Evolutionary conservation across 2,329 filamentous ascomycete genomes (phyloP).

Genomic region (Arachnomyces sp.): DNA sequence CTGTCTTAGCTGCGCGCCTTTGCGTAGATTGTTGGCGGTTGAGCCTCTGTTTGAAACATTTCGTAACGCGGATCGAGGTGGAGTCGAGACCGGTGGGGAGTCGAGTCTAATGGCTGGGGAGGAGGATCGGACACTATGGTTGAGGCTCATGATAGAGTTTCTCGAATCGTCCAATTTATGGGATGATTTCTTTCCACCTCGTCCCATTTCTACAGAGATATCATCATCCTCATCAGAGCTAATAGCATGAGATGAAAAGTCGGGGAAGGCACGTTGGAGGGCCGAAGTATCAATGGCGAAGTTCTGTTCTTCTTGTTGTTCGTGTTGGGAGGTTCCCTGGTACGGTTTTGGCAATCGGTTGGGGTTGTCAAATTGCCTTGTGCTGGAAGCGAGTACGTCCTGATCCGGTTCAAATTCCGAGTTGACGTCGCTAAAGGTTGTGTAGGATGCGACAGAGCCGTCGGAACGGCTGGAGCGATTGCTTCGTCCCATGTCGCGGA

Average conservation of each 20-base stretch:
- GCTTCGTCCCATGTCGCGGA: slow-evolving; percentile 4
- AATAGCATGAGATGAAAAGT: slow-evolving; percentile 37
- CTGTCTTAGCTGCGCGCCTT: slow-evolving; percentile 33
- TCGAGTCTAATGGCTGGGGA: slow-evolving; percentile 33
- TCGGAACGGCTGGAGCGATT: slow-evolving; percentile 16
- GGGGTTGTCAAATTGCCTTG: slow-evolving; percentile 26
- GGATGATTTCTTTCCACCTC: slow-evolving; percentile 37
- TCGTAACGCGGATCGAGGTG: slow-evolving; percentile 26
- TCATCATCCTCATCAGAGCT: slow-evolving; percentile 39
- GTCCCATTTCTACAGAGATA: slow-evolving; percentile 50
- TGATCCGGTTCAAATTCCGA: slow-evolving; percentile 37
- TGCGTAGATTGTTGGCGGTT: slow-evolving; percentile 24
- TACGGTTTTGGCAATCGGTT: slow-evolving; percentile 13
- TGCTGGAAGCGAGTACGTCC: slow-evolving; percentile 35
- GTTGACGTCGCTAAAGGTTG: slow-evolving; percentile 13
- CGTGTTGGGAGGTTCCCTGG: slow-evolving; percentile 4
- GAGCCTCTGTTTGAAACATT: slow-evolving; percentile 19
- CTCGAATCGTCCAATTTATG: slow-evolving; percentile 41
- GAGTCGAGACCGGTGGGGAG: slow-evolving; percentile 26
- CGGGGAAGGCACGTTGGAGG: slow-evolving; percentile 39
- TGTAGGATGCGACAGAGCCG: slow-evolving; percentile 16
- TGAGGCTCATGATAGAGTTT: slow-evolving; percentile 38
- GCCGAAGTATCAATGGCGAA: slow-evolving; percentile 40
- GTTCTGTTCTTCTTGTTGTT: slow-evolving; percentile 29
- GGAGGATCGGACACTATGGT: slow-evolving; percentile 36